A percentile compares a stretch with the other conserved stretches of the same genome.
Evolutionary conservation across 176 grass and related monocot species (phyloP).

Genomic region (Bromus sterilis): DNA sequence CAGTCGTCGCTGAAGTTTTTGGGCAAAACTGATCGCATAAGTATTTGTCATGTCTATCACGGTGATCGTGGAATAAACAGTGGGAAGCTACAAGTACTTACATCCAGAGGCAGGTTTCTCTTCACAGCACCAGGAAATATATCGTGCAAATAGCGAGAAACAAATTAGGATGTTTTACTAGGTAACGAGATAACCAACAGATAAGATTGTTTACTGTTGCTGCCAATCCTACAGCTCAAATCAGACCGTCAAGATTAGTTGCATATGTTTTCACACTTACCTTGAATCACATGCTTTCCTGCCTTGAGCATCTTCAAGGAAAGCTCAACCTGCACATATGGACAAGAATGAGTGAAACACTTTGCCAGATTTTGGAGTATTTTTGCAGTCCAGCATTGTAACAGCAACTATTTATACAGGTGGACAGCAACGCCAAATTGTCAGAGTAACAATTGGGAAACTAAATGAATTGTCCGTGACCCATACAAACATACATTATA

Average conservation of each 20-base stretch:
- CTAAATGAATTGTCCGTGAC: background rate
- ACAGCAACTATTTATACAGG: background rate
- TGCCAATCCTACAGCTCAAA: background rate
- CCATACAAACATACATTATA: too few species aligned
- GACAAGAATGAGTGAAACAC: background rate
- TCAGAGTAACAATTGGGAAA: background rate
- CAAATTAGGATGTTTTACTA: constrained; percentile 24
- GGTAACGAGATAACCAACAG: background rate
- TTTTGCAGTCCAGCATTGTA: background rate
- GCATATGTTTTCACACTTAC: constrained; percentile 33
- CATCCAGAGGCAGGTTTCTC: constrained; percentile 98
- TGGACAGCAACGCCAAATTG: background rate
- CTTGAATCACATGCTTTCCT: constrained; percentile 97
- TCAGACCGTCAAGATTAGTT: background rate
- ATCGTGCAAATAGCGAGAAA: constrained; percentile 27
- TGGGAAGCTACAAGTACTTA: constrained; percentile 32
- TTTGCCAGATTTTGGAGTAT: background rate
- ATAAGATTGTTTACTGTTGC: background rate
- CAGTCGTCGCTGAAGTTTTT: constrained; percentile 44
- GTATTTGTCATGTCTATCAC: background rate
- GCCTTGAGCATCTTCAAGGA: constrained; percentile 82
- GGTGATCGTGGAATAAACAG: constrained; percentile 5
- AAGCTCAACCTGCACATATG: constrained; percentile 74
- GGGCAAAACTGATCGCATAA: constrained; percentile 1
- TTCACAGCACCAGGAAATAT: constrained; percentile 30